Base-by-base conservation (phyloP, 1,284 basidiomycete species). In the Apiotrichum brassicae region DNA sequence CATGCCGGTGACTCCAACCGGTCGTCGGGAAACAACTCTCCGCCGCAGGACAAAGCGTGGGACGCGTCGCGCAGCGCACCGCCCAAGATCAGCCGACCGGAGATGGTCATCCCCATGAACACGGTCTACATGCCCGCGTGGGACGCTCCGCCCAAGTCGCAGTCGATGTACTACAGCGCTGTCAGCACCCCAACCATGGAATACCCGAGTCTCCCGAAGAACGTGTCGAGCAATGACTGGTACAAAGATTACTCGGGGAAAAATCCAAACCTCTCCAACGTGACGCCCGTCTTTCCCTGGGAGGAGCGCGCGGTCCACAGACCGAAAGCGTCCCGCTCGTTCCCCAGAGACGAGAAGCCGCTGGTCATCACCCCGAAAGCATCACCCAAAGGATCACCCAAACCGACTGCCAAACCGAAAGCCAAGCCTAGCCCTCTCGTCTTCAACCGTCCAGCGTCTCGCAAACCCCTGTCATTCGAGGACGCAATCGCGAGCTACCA, bases 211-310 rank as follows among this genome's bases (percentile, higher is more conserved):
- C 58, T 75, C 2, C 65, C 64, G 1, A 59, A 64, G 14, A 69
- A 66, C 23, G 64, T 68, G 16, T 57, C 54, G 30, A 62, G 64
- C 5, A 73, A 76, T 58, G 62, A 70, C 43, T 76, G 75, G 75
- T 79, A 78, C 57, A 69, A 66, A 43, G 66, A 71, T 16, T 71
- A 75, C 2, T 70, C 73, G 9, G 59, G 62, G 16, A 52, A 62
- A 0, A 78, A 76, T 48, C 89, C 92, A 1, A 85, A 93, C 65
- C 79, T 76, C 16, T 74, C 71, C 24, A 86, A 33, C 6, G 42
- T 43, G 3, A 6, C 23, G 22, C 20, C 42, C 23, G 30, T 95
- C n/a, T 97, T 97, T 68, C 92, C 93, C 8, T 97, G 93, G 93
- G 93, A 97, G 68, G 79, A 81, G 49, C 51, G 62, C 30, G 79